These are phyloP conservation scores for Neonectria neomacrospora DNA, from an alignment of 2,329 filamentous ascomycete genomes.

Conservation along the genomic window DNA sequence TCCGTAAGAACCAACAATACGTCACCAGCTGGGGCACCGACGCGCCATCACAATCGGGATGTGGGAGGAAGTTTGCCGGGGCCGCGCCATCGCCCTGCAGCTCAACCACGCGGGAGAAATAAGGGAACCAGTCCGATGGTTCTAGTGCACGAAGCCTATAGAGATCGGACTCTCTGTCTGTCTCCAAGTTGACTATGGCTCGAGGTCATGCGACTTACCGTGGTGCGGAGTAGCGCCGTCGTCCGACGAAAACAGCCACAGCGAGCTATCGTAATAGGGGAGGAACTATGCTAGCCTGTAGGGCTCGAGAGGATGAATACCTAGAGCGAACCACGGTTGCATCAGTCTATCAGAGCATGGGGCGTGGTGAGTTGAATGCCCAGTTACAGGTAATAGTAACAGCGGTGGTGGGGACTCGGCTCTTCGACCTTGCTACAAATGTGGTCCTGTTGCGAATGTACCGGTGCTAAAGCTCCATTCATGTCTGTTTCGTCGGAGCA, in stretches of 20 bases:
- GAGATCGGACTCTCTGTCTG: not conserved
- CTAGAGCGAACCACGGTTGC: slow-evolving; percentile 1
- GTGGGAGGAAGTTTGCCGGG: slow-evolving; percentile 4
- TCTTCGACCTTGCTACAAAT: slow-evolving; percentile 9
- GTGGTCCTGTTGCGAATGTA: slow-evolving; percentile 2
- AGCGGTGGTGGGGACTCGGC: slow-evolving; percentile 20
- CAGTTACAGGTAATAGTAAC: slow-evolving; percentile 20
- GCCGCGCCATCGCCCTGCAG: not conserved
- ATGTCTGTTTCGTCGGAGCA: not conserved
- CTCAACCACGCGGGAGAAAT: not conserved
- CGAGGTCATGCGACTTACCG: slow-evolving; percentile 14
- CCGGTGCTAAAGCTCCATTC: slow-evolving; percentile 1
- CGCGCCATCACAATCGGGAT: slow-evolving; percentile 21
- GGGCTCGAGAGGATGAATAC: not conserved
- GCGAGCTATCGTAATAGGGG: not conserved
- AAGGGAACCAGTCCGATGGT: not conserved
- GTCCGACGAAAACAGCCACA: not conserved
- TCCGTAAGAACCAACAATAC: slow-evolving; percentile 5
- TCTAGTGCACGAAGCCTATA: not conserved
- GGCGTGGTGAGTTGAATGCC: slow-evolving; percentile 2
- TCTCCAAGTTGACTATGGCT: not conserved
- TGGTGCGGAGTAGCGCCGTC: not conserved
- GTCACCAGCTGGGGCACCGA: slow-evolving; percentile 18
- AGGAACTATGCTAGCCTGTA: not conserved
- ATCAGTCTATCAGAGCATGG: slow-evolving; percentile 17